Evolutionary conservation across 2,329 filamentous ascomycete genomes (phyloP).

Genomic region (Talaromyces sp.): DNA sequence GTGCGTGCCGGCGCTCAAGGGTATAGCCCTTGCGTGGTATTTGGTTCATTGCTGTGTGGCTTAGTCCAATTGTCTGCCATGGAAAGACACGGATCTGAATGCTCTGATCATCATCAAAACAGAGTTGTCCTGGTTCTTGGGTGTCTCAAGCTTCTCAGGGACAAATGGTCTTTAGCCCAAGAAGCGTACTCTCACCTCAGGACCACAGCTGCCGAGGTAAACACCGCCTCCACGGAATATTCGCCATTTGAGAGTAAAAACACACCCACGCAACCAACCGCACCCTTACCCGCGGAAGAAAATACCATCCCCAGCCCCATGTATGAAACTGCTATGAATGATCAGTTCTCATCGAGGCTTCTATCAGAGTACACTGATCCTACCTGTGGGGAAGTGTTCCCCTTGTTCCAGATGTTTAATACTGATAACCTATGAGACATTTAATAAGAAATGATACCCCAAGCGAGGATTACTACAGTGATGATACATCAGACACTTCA

Average conservation of each 20-base stretch:
- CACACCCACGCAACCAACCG: not conserved
- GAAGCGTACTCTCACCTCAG: not conserved
- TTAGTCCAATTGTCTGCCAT: not conserved
- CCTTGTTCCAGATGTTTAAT: not conserved
- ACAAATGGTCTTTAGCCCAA: not conserved
- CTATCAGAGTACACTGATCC: not conserved
- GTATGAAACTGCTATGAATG: not conserved
- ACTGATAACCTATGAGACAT: not conserved
- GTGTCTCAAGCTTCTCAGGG: not conserved
- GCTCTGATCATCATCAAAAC: not conserved
- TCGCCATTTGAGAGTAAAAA: not conserved
- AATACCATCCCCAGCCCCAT: not conserved
- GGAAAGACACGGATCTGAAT: not conserved
- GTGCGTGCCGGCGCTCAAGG: not conserved
- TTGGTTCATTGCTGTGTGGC: not conserved
- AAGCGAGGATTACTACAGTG: too few relatives aligned
- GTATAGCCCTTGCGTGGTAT: not conserved
- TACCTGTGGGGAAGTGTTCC: not conserved
- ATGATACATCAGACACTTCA: too few relatives aligned
- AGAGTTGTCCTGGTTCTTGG: not conserved
- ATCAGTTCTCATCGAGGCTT: not conserved
- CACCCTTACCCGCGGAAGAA: not conserved
- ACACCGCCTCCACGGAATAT: not conserved
- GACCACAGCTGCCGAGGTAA: not conserved
- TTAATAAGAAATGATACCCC: too few relatives aligned